Percentiles rank a stretch among this genome's conserved stretches.
These are phyloP conservation scores for Pythium monospermum DNA, from an alignment of 352 stramenopile species.

Conservation along the genomic window DNA sequence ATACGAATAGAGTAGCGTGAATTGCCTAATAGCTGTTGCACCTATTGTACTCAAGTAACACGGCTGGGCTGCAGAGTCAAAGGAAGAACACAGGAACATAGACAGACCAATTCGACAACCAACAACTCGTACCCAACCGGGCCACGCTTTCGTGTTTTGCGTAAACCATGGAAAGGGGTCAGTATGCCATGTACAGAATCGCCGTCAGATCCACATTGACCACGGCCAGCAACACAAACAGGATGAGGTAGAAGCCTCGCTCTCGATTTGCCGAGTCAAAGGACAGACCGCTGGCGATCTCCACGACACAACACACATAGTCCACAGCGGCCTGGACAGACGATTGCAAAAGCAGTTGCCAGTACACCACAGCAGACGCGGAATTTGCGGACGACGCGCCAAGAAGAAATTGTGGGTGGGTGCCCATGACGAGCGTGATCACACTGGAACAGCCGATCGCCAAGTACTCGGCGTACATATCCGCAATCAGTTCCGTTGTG, in stretches of 20 bases:
- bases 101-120: too few relatives aligned
- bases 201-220: slow-evolving; percentile 33
- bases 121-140: too few relatives aligned
- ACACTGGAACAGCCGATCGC: slow-evolving; percentile 7
- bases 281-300: slow-evolving; percentile 22
- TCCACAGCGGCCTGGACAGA: slow-evolving; percentile 26
- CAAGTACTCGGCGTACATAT: slow-evolving; percentile 4
- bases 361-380: too few relatives aligned
- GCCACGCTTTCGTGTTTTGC: too few relatives aligned
- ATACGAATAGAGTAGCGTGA: too few relatives aligned
- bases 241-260: slow-evolving; percentile 24
- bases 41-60: too few relatives aligned
- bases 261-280: neutral
- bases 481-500: neutral
- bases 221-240: slow-evolving; percentile 26
- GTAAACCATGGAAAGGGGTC: too few relatives aligned
- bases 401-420: neutral
- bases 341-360: too few relatives aligned
- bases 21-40: too few relatives aligned
- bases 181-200: slow-evolving; percentile 24
- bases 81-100: too few relatives aligned
- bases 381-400: too few relatives aligned
- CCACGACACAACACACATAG: slow-evolving; percentile 23
- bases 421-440: neutral
- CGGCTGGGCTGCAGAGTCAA: too few relatives aligned